phyloP scores from a whole-genome alignment of 306 rosid species.

The Medicago ruthenica region DNA sequence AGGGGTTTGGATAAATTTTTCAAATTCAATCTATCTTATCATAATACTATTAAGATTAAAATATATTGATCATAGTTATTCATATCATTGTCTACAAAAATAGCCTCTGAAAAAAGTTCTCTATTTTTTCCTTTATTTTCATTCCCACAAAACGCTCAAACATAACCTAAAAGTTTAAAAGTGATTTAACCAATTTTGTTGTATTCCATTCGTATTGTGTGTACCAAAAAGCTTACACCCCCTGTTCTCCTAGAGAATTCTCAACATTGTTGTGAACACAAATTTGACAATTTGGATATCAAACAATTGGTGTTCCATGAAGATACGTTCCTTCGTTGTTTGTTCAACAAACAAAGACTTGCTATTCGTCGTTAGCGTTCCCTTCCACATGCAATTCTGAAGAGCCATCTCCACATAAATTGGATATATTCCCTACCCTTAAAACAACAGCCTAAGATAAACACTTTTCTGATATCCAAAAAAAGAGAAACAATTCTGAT shows the following conservation, averaged over 20 bases:
- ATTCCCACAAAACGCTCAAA: too few species aligned
- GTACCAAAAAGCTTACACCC: background rate
- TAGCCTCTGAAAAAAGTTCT: too few species aligned
- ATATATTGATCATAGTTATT: too few species aligned
- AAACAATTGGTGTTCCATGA: slow-evolving; percentile 7
- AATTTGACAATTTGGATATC: background rate
- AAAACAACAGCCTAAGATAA: slow-evolving; percentile 14
- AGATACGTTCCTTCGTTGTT: background rate
- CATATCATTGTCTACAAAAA: too few species aligned
- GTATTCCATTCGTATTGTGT: background rate
- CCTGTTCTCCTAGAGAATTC: background rate
- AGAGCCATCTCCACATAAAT: slow-evolving; percentile 4
- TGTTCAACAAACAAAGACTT: background rate
- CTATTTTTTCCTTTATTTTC: too few species aligned
- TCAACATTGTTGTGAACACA: slow-evolving; percentile 1
- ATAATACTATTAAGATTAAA: too few species aligned
- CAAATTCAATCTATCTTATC: too few species aligned
- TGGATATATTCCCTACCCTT: background rate
- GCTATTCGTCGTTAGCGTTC: background rate
- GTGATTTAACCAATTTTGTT: slow-evolving; percentile 3
- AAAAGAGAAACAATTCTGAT: background rate
- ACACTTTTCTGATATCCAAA: background rate
- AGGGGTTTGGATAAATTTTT: too few species aligned
- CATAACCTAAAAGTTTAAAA: background rate
- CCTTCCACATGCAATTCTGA: slow-evolving; percentile 28